A percentile compares a stretch with the other conserved stretches of the same genome.
phyloP scores from a whole-genome alignment of 1,284 basidiomycete genomes.

The Apiotrichum montevideense region DNA sequence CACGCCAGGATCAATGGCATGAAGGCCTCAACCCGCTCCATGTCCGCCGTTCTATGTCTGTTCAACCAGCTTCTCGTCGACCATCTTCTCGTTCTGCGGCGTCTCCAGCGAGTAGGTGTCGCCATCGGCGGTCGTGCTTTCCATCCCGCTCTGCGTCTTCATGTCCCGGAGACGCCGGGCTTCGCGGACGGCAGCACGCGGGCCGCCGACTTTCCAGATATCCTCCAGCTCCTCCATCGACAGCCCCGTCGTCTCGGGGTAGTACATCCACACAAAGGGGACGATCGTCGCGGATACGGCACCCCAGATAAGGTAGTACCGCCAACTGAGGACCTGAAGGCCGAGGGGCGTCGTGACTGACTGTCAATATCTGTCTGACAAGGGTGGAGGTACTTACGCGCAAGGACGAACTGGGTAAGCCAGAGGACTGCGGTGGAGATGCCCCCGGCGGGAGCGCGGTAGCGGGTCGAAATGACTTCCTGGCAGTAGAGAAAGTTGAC shows the following conservation, averaged over 20 bases:
- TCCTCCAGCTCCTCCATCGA: conserved; percentile 29
- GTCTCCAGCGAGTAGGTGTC: not conserved
- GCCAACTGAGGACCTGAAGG: conserved; percentile 22
- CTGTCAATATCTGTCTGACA: too few relatives aligned
- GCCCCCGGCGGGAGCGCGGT: conserved; percentile 28
- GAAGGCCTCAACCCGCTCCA: too few relatives aligned
- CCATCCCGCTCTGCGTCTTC: not conserved
- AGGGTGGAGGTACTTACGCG: not conserved
- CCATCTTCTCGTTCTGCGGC: too few relatives aligned
- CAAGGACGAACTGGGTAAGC: conserved; percentile 23
- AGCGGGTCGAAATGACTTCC: conserved; percentile 29
- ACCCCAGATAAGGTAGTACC: conserved; percentile 26
- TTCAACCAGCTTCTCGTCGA: too few relatives aligned
- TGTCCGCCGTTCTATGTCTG: too few relatives aligned
- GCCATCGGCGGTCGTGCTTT: not conserved
- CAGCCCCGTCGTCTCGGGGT: conserved; percentile 31
- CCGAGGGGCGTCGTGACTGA: conserved; percentile 23
- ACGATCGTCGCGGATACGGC: conserved; percentile 12
- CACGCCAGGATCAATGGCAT: too few relatives aligned
- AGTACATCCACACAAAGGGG: conserved; percentile 30
- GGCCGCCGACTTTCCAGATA: conserved; percentile 8
- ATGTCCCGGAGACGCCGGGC: conserved; percentile 6
- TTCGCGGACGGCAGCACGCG: conserved; percentile 7
- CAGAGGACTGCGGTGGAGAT: conserved; percentile 28
- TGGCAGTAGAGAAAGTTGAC: conserved; percentile 31